These are phyloP conservation scores for Coleophoma cylindrospora DNA, from an alignment of 2,329 filamentous ascomycete species.

Conservation along the genomic window DNA sequence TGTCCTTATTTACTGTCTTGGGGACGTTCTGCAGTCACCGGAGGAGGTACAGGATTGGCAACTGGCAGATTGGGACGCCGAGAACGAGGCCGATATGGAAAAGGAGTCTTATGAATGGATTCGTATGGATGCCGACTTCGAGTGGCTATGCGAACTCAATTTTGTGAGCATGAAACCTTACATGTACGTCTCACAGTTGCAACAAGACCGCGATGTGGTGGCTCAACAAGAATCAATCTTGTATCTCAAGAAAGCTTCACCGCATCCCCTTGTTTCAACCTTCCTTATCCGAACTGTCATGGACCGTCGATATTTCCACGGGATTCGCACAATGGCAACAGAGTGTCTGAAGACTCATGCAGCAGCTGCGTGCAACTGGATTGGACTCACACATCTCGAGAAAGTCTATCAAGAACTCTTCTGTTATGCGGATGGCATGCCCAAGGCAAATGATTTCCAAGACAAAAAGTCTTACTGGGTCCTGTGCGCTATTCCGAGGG, in stretches of 20 bases:
- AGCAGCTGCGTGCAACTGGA: constrained; percentile 63
- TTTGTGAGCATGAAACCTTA: constrained; percentile 78
- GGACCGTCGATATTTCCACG: constrained; percentile 89
- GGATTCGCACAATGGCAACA: constrained; percentile 82
- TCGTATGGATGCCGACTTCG: constrained; percentile 94
- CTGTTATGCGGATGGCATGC: constrained; percentile 76
- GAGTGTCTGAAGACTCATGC: constrained; percentile 73
- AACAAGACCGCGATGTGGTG: constrained; percentile 94
- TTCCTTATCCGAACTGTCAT: constrained; percentile 86
- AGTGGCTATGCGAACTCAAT: constrained; percentile 89
- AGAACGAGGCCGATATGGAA: constrained; percentile 88
- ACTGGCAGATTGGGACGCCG: constrained; percentile 81
- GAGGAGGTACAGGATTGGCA: constrained; percentile 82
- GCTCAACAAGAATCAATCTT: constrained; percentile 77
- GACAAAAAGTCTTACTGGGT: constrained; percentile 83
- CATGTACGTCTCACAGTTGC: constrained; percentile 96
- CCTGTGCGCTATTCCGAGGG: constrained; percentile 75
- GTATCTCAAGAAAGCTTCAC: constrained; percentile 60
- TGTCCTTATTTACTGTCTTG: constrained; percentile 82
- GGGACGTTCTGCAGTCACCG: constrained; percentile 79
- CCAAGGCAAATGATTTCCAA: constrained; percentile 84
- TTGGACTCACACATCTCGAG: constrained; percentile 79
- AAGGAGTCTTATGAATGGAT: constrained; percentile 99
- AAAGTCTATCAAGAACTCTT: constrained; percentile 86
- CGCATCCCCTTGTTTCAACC: constrained; percentile 79